Base-by-base conservation (phyloP, 1,284 basidiomycete species). In the Cryptococcus maquisensis region DNA sequence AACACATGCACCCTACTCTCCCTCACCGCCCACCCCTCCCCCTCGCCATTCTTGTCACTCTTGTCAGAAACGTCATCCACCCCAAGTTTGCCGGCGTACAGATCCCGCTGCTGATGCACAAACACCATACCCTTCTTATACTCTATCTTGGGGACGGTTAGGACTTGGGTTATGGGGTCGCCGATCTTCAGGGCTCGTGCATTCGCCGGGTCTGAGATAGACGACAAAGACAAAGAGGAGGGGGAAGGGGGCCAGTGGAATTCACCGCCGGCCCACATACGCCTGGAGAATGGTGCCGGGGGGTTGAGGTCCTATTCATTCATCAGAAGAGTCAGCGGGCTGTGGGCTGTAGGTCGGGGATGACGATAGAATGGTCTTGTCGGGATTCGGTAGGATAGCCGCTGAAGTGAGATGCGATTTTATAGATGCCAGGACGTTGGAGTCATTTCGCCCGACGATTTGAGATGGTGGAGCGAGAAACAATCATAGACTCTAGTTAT, bases 181-280 rank as follows among this genome's bases (percentile, higher is more conserved):
- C 86, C 87, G 21, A 88, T 76, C 23, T 75, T 64, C 54, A 90
- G n/a, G n/a, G n/a, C n/a, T n/a, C n/a, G 72, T 2, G 80, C 78
- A 28, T 76, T 18, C 18, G 49, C 77, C 49, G 60, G 83, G 79
- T 85, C 86, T 6, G 28, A 32, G 28, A 6, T 32, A 7, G 28
- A 32, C 7, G 28, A 32, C 7, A 32, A 32, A 6, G 28, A 32
- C 28, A 10, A 6, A 6, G 28, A 10, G 28, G 28, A 10, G 10
- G 5, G 10, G 28, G 5, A 10, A 7, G 28, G 10, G 28, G 28
- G 28, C 28, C 28, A 32, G 2, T 32, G 28, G 10, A 32, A 32
- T 2, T 32, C 28, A 32, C 89, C 88, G 20, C 86, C 83, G 1
- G 86, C 88, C 88, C 89, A 91, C 88, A 91, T 91, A 18, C 89